Conservation (phyloP, 2,329 filamentous ascomycete genomes). For the Simplicillium aogashimaense region DNA sequence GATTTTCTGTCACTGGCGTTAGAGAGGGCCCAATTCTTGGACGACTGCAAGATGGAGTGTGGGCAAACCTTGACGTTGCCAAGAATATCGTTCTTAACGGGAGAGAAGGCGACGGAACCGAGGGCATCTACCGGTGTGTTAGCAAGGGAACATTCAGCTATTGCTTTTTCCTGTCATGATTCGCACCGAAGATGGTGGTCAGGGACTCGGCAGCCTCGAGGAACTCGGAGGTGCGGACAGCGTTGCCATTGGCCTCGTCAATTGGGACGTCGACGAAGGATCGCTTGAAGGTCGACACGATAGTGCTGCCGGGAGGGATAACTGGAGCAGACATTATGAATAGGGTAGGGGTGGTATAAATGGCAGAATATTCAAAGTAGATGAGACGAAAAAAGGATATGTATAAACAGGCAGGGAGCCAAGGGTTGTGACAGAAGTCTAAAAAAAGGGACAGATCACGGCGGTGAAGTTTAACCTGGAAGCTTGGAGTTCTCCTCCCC, state of each 20-base stretch:
- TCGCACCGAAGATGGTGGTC: conserved; percentile 72
- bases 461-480: background rate
- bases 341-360: conserved; percentile 1
- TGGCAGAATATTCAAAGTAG: too few species aligned
- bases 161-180: background rate
- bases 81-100: conserved; percentile 83
- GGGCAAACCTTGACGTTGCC: conserved; percentile 76
- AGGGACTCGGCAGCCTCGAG: conserved; percentile 84
- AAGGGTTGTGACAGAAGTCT: background rate
- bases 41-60: too few species aligned
- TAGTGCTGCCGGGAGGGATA: conserved; percentile 60
- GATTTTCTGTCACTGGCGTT: conserved; percentile 60
- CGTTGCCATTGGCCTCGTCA: conserved; percentile 62
- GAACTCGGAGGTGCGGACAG: conserved; percentile 75
- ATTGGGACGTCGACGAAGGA: conserved; percentile 79
- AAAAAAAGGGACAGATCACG: background rate
- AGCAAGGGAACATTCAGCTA: background rate
- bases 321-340: conserved; percentile 40
- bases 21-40: too few species aligned
- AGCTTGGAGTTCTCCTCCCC: background rate
- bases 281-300: conserved; percentile 75
- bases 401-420: too few species aligned
- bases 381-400: too few species aligned
- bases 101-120: conserved; percentile 67
- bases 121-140: conserved; percentile 40